phyloP scores from a whole-genome alignment of 352 stramenopile species.

The Phytophthora pini region DNA sequence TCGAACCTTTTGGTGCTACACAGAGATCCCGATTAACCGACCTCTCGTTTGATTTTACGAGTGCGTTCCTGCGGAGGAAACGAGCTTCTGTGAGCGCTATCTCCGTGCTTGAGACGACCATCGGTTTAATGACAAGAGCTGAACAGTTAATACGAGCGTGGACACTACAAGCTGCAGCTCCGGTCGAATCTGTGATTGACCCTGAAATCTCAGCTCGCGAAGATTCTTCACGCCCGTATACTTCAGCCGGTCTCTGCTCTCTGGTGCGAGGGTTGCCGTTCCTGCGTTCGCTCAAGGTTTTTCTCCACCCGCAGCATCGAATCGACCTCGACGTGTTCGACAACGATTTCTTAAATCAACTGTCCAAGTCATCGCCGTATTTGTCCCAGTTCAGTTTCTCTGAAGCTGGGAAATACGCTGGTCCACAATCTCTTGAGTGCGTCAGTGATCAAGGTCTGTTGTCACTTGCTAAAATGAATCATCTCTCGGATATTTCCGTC shows the following conservation, averaged over 20 bases:
- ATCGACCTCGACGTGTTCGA: conserved; percentile 53
- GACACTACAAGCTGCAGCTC: conserved; percentile 15
- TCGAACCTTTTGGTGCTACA: conserved; percentile 49
- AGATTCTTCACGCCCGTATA: conserved; percentile 31
- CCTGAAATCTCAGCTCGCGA: conserved; percentile 18
- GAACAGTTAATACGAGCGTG: conserved; percentile 28
- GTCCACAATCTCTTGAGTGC: conserved; percentile 37
- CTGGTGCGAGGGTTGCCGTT: conserved; percentile 44
- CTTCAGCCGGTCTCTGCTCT: conserved; percentile 40
- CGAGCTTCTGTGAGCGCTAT: conserved; percentile 8
- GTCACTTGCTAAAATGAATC: conserved; percentile 38
- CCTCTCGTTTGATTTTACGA: conserved; percentile 47
- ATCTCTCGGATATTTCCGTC: conserved; percentile 50
- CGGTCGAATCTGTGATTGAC: conserved; percentile 12
- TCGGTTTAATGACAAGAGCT: conserved; percentile 23
- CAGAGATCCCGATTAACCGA: conserved; percentile 50
- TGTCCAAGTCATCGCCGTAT: conserved; percentile 33
- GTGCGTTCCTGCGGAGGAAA: conserved; percentile 34
- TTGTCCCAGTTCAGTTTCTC: conserved; percentile 45
- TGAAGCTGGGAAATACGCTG: conserved; percentile 42
- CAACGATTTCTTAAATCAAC: conserved; percentile 39
- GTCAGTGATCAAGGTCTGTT: conserved; percentile 36
- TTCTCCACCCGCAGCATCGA: conserved; percentile 40
- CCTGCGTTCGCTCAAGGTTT: conserved; percentile 43
- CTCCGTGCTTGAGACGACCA: conserved; percentile 7